A percentile compares a stretch with the other conserved stretches of the same genome.
Evolutionary conservation across 495 filamentous ascomycete species (phyloP).

Genomic region (Aspergillus sclerotiicarbonarius): DNA sequence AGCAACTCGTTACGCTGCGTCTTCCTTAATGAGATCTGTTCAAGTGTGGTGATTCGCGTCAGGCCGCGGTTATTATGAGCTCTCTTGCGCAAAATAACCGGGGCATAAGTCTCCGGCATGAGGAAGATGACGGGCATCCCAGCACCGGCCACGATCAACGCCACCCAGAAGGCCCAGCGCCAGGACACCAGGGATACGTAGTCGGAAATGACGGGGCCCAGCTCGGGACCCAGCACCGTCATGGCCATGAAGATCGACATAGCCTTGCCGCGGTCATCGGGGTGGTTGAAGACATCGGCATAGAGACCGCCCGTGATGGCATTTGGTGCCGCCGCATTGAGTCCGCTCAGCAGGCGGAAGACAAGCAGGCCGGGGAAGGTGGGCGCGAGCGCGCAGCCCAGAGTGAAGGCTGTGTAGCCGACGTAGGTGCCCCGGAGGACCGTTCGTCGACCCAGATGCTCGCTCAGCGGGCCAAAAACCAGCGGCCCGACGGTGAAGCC

Average conservation of each 20-base stretch:
- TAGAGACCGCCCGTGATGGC: conserved; percentile 41
- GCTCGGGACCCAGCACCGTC: conserved; percentile 35
- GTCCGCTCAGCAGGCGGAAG: conserved; percentile 42
- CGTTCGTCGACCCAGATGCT: conserved; percentile 59
- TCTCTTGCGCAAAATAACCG: conserved; percentile 56
- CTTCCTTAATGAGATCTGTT: neutral
- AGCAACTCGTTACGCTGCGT: neutral
- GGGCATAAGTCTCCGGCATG: conserved; percentile 64
- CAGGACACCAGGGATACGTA: conserved; percentile 42
- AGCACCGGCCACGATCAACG: conserved; percentile 35
- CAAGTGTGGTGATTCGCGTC: no score
- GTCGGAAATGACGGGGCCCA: conserved; percentile 31
- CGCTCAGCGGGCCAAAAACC: conserved; percentile 63
- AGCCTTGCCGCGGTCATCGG: conserved; percentile 29
- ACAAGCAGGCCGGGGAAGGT: conserved; percentile 37
- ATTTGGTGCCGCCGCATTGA: conserved; percentile 33
- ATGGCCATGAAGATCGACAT: conserved; percentile 52
- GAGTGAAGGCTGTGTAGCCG: conserved; percentile 37
- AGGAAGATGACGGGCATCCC: conserved; percentile 40
- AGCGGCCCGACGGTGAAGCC: conserved; percentile 60
- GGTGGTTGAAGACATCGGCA: conserved; percentile 35
- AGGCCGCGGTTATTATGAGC: no score
- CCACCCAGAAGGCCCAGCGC: conserved; percentile 57
- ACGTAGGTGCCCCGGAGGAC: conserved; percentile 56
- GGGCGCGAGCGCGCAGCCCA: conserved; percentile 38